phyloP scores from a whole-genome alignment of 106 monocot genomes.

The Alisma plantagoaquatica region DNA sequence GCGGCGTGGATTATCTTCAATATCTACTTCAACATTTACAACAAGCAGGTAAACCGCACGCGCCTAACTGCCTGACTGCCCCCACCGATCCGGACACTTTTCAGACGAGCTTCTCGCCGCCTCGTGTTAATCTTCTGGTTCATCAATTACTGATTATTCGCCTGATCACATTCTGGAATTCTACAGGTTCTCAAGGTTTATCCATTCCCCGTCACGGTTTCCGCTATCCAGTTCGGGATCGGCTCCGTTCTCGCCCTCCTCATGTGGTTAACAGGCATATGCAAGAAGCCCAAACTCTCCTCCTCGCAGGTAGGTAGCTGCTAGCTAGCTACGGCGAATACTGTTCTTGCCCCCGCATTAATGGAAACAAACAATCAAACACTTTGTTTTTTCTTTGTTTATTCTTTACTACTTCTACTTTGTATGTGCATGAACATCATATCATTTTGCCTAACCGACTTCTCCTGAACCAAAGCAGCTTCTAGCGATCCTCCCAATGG shows the following conservation, averaged over 20 bases:
- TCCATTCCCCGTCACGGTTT: conserved; percentile 64
- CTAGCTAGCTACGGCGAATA: no score
- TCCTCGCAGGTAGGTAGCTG: conserved; percentile 46
- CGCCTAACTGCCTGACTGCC: no score
- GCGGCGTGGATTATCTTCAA: conserved; percentile 71
- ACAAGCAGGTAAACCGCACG: conserved; percentile 37
- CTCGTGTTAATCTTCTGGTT: not conserved
- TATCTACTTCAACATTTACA: conserved; percentile 80
- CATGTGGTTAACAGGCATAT: conserved; percentile 57
- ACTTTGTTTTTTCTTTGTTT: no score
- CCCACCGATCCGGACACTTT: no score
- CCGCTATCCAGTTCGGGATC: conserved; percentile 57
- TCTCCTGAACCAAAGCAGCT: no score
- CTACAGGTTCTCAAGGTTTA: conserved; percentile 68
- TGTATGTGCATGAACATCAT: no score
- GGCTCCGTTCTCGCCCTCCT: conserved; percentile 44
- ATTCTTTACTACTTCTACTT: no score
- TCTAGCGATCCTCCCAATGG: conserved; percentile 56
- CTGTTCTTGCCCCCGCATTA: no score
- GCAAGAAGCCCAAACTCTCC: conserved; percentile 62
- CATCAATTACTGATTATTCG: not conserved
- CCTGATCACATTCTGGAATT: no score
- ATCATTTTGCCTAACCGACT: no score
- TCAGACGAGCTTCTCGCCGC: not conserved
- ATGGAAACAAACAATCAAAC: no score